These are phyloP conservation scores for Calonectria crousiana DNA, from an alignment of 2,329 filamentous ascomycete genomes.

Conservation along the genomic window DNA sequence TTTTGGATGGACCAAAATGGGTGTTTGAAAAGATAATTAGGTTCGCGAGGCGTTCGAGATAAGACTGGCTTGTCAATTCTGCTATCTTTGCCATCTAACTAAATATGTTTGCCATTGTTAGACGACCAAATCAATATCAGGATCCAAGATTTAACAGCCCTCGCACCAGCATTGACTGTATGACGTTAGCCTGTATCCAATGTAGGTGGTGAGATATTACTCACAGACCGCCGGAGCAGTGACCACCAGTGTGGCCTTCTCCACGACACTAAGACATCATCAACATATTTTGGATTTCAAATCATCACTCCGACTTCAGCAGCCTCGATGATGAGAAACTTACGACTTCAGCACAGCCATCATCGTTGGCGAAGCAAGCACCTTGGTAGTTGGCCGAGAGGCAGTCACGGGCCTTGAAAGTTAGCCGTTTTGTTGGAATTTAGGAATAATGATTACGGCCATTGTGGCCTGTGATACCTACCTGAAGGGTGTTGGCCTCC, in stretches of 20 bases:
- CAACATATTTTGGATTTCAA: neutral
- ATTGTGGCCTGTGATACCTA: neutral
- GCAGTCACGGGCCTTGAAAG: neutral
- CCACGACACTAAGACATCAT: neutral
- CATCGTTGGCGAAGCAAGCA: constrained; percentile 1
- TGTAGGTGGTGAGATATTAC: neutral
- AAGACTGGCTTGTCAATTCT: neutral
- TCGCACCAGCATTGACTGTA: neutral
- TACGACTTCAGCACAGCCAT: neutral
- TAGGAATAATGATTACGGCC: neutral
- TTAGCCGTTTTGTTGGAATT: neutral
- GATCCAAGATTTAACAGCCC: neutral
- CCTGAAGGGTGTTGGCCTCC: neutral
- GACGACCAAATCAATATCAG: neutral
- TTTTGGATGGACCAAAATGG: neutral
- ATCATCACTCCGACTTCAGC: neutral
- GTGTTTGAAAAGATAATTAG: neutral
- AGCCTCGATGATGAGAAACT: neutral
- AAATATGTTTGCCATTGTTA: neutral
- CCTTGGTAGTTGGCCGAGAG: constrained; percentile 1
- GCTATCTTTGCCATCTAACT: neutral
- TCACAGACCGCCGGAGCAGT: neutral
- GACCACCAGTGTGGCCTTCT: neutral
- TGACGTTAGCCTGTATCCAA: neutral
- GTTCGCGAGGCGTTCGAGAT: neutral